Conservation (phyloP, 169 alveolate genomes). For the Cyclospora cayetanensis region DNA sequence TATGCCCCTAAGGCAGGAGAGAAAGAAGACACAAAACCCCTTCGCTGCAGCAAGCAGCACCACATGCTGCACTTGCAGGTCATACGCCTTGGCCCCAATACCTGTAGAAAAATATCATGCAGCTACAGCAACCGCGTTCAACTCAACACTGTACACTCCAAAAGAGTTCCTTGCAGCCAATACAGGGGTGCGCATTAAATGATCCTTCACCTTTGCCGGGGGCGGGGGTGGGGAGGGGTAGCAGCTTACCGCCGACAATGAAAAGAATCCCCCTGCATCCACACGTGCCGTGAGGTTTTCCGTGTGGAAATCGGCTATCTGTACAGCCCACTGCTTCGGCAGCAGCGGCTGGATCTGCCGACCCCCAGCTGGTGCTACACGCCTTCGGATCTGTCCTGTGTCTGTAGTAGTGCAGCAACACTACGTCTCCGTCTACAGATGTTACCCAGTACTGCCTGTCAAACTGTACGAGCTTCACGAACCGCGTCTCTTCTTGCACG, state of each 20-base stretch:
- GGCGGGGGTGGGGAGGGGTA: not conserved
- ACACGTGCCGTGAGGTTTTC: constrained; percentile 17
- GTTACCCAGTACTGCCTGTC: not conserved
- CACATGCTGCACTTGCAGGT: constrained; percentile 30
- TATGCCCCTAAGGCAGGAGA: not conserved
- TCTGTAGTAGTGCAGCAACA: not conserved
- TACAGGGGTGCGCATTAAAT: no score
- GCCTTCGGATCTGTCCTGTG: not conserved
- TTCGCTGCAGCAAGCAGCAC: not conserved
- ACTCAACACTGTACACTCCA: no score
- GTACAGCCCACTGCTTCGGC: constrained; percentile 19
- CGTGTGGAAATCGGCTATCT: constrained; percentile 4
- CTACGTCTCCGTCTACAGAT: not conserved
- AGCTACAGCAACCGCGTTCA: constrained; percentile 3
- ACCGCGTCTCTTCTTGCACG: not conserved
- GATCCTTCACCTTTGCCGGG: no score
- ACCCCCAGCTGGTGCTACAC: constrained; percentile 5
- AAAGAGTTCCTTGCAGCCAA: no score
- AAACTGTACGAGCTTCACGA: not conserved
- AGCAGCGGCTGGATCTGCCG: constrained; percentile 13
- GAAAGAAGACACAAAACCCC: not conserved
- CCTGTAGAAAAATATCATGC: not conserved
- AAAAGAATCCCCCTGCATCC: constrained; percentile 32
- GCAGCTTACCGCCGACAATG: constrained; percentile 21
- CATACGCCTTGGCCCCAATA: constrained; percentile 7